These are phyloP conservation scores for Mycena crocata DNA, from an alignment of 768 basidiomycete genomes.

Conservation along the genomic window DNA sequence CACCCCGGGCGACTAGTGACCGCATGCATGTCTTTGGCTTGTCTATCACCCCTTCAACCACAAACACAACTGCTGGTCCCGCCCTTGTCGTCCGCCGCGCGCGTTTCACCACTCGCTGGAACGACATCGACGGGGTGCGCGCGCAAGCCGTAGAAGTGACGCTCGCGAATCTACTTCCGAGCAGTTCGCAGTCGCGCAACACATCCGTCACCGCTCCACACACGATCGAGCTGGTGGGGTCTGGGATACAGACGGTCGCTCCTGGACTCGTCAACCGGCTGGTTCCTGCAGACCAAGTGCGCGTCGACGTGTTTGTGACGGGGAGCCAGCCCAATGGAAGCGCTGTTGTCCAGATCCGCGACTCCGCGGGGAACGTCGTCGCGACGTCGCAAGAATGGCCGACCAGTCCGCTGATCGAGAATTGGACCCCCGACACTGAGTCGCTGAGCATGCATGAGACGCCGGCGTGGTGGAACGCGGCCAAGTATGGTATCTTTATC, in stretches of 20 bases:
- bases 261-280: constrained; percentile 58
- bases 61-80: constrained; percentile 33
- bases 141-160: constrained; percentile 65
- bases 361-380: constrained; percentile 48
- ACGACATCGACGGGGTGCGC: constrained; percentile 47
- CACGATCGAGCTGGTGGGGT: constrained; percentile 50
- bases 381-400: constrained; percentile 52
- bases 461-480: constrained; percentile 66
- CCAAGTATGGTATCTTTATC: constrained; percentile 68
- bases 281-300: constrained; percentile 61
- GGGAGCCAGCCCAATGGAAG: constrained; percentile 44
- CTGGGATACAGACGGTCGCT: constrained; percentile 54
- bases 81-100: constrained; percentile 55
- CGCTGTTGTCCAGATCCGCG: constrained; percentile 49
- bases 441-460: constrained; percentile 60
- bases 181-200: constrained; percentile 36
- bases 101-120: constrained; percentile 61
- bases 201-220: constrained; percentile 49
- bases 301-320: constrained; percentile 59
- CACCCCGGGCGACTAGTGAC: constrained; percentile 40
- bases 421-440: constrained; percentile 52
- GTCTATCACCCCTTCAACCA: constrained; percentile 50
- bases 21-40: constrained; percentile 61
- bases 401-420: constrained; percentile 49
- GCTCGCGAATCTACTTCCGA: constrained; percentile 61